Conservation (phyloP, 768 basidiomycete genomes). For the Tylopilus cervinicoccineus region DNA sequence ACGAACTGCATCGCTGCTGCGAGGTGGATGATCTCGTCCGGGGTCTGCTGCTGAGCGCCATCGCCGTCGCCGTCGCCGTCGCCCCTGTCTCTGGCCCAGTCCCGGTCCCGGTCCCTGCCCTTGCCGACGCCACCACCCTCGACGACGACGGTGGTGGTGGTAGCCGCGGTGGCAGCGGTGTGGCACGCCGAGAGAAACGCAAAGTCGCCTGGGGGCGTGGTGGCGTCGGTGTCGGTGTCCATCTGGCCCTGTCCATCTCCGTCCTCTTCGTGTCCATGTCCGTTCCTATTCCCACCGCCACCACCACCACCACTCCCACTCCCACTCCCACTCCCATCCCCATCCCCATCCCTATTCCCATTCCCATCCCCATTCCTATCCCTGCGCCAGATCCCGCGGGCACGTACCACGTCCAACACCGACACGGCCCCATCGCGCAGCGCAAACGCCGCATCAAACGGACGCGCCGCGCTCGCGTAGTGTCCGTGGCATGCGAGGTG, state of each 20-base stretch:
- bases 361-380: too few species aligned
- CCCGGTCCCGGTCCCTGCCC: too few species aligned
- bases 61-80: neutral
- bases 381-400: neutral
- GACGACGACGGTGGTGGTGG: too few species aligned
- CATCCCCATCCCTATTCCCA: too few species aligned
- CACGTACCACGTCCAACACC: conserved; percentile 22
- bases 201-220: conserved; percentile 11
- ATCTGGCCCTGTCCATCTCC: too few species aligned
- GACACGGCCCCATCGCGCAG: conserved; percentile 20
- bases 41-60: too few species aligned
- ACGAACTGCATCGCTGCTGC: conserved; percentile 34
- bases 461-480: conserved; percentile 13
- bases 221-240: neutral
- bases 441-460: conserved; percentile 26
- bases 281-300: too few species aligned
- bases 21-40: conserved; percentile 34
- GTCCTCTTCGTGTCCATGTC: too few species aligned
- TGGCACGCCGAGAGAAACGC: conserved; percentile 36
- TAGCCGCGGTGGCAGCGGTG: conserved; percentile 15
- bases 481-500: conserved; percentile 36
- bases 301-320: too few species aligned
- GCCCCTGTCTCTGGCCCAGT: too few species aligned
- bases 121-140: neutral
- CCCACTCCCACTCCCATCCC: too few species aligned